phyloP scores from a whole-genome alignment of 2,329 filamentous ascomycete genomes.

The Mollisiaceae sp. region DNA sequence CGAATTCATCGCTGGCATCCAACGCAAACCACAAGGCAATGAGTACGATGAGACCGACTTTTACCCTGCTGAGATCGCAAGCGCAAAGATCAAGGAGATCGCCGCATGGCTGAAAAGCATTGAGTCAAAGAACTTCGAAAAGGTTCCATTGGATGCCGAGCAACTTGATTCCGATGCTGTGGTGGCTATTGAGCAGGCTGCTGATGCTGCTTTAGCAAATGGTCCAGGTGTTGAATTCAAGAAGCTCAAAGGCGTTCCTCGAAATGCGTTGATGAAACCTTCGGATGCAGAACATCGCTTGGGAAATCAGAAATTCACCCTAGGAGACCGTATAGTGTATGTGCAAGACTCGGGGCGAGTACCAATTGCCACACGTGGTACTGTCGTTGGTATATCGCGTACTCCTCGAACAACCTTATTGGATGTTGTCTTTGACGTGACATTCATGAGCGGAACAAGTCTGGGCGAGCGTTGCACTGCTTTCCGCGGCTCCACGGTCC shows the following conservation, averaged over 20 bases:
- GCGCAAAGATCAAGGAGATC: constrained; percentile 88
- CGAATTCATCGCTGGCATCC: constrained; percentile 90
- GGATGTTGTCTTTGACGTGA: constrained; percentile 90
- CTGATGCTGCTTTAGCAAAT: constrained; percentile 64
- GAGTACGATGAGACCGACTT: constrained; percentile 86
- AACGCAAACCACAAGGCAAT: constrained; percentile 82
- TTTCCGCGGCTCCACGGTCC: constrained; percentile 93
- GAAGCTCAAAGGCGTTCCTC: constrained; percentile 80
- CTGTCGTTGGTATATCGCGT: constrained; percentile 91
- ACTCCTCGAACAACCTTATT: constrained; percentile 82
- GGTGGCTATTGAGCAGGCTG: constrained; percentile 75
- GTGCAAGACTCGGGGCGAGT: constrained; percentile 93
- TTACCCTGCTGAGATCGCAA: constrained; percentile 76
- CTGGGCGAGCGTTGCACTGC: constrained; percentile 87
- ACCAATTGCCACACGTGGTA: constrained; percentile 88
- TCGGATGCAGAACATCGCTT: constrained; percentile 93
- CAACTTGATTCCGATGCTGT: constrained; percentile 94
- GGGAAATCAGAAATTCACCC: constrained; percentile 78
- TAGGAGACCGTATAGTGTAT: constrained; percentile 93
- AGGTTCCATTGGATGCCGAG: constrained; percentile 94
- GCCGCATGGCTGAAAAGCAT: constrained; percentile 90
- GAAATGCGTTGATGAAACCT: constrained; percentile 89
- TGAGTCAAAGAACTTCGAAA: constrained; percentile 90
- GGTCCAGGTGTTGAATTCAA: constrained; percentile 63
- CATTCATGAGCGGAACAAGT: constrained; percentile 97